Base-by-base conservation (phyloP, 371 early-diverging fungal species). In the Blastocladiella emersonii region DNA sequence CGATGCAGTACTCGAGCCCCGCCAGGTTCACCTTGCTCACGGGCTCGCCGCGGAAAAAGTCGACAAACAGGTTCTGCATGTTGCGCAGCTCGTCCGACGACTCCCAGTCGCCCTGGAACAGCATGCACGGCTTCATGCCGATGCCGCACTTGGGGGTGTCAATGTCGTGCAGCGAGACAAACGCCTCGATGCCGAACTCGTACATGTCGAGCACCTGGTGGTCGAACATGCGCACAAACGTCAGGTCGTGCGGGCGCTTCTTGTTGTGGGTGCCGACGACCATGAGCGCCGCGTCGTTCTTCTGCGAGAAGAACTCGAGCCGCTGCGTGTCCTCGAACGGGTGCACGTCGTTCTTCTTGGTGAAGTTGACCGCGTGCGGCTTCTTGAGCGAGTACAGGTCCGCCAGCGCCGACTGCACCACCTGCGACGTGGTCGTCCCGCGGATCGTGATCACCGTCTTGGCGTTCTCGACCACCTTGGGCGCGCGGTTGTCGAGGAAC, bases 321-420 rank as follows among this genome's bases (percentile, higher is more conserved):
- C 86, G 82, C 43, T 87, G 82, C 23, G 89, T 85, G 68, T 95
- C 92, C 61, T 97, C 98, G 70, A 98, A 98, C 15, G 98, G 98
- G 60, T 89, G 90, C 64, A 98, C 80, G 66, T 91, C 88, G 71
- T 98, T 97, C 75, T 91, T 93, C 71, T 92, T 93, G 61, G 81
- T 74, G 71, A 98, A 94, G 64, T 87, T 81, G 61, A 92, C 74
- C 21, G 86, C 92, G 61, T 93, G 77, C 7, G 97, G 91, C 69
- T 91, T 90, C 75, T 93, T 93, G 61, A 98, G 77, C 61, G 88
- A 74, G 71, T 88, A 91, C 73, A 97, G 78, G 72, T 97, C 95
- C 57, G 85, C 81, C 45, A 96, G 79, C 12, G 91, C 91, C 71
- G 86, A 84, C 62, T 79, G 84, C 45, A 91, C 84, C 15, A 88